phyloP scores from a whole-genome alignment of 805 yeast genomes.

The Tetrapisispora pingtungensis region DNA sequence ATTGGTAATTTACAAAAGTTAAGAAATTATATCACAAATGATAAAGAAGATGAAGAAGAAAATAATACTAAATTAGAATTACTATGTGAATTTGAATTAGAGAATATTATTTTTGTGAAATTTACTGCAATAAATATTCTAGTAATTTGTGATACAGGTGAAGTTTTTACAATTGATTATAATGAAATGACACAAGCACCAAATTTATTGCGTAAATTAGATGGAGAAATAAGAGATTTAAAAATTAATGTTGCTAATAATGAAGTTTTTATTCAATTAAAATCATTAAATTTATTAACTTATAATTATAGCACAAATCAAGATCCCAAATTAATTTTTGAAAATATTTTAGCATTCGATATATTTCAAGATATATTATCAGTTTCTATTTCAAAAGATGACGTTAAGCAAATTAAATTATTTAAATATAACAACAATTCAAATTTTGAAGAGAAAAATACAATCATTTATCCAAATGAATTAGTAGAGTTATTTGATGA shows the following conservation, averaged over 20 bases:
- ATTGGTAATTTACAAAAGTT: constrained; percentile 30
- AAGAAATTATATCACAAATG: constrained; percentile 22
- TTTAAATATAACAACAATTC: not conserved
- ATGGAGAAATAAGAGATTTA: not conserved
- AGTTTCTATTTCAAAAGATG: not conserved
- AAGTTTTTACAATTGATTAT: constrained; percentile 12
- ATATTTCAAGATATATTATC: constrained; percentile 4
- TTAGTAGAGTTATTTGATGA: constrained; percentile 22
- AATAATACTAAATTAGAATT: constrained; percentile 3
- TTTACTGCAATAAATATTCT: constrained; percentile 30
- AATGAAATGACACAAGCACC: constrained; percentile 1
- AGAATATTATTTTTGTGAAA: constrained; percentile 21
- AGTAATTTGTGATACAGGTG: constrained; percentile 20
- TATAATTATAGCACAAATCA: constrained; percentile 1
- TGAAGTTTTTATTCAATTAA: constrained; percentile 4
- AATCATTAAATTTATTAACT: constrained; percentile 2
- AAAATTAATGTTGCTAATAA: constrained; percentile 3
- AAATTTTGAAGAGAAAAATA: not conserved
- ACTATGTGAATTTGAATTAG: constrained; percentile 12
- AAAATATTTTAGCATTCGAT: constrained; percentile 12
- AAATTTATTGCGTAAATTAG: constrained; percentile 1
- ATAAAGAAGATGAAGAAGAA: not conserved
- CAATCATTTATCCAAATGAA: constrained; percentile 23
- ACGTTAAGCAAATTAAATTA: not conserved
- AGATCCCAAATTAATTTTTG: not conserved